A percentile compares a stretch with the other conserved stretches of the same genome.
Conservation (phyloP, 139 green algal species). For the Edaphochlamys debaryana region DNA sequence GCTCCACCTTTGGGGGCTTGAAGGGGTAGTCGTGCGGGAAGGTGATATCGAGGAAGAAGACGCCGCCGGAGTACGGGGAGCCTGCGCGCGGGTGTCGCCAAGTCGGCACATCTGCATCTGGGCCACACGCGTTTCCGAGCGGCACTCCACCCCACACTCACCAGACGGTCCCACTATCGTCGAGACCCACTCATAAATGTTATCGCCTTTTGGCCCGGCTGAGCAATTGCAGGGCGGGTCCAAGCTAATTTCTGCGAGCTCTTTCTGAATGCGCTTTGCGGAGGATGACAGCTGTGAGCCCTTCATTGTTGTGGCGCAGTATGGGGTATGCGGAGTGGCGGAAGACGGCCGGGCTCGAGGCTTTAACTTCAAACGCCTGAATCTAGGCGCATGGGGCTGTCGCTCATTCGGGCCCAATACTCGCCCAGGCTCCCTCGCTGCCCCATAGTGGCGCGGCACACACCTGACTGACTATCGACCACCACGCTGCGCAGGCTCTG, state of each 20-base stretch:
- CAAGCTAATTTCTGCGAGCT: constrained; percentile 94
- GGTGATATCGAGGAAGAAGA: constrained; percentile 97
- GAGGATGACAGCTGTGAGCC: constrained; percentile 53
- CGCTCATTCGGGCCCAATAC: no score
- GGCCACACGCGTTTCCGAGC: no score
- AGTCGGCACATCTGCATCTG: no score
- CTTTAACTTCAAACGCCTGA: no score
- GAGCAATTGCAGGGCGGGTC: constrained; percentile 94
- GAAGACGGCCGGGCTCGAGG: neutral
- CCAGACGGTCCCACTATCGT: constrained; percentile 90
- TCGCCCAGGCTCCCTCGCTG: no score
- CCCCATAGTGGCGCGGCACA: no score
- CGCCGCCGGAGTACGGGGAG: constrained; percentile 88
- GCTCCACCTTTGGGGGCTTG: constrained; percentile 90
- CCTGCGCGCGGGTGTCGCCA: no score
- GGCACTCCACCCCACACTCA: constrained; percentile 39
- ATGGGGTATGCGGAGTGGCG: no score
- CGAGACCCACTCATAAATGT: constrained; percentile 96
- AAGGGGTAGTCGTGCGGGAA: constrained; percentile 98
- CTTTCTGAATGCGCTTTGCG: constrained; percentile 67
- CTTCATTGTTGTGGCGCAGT: constrained; percentile 35
- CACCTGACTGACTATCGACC: no score
- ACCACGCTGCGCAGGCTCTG: no score
- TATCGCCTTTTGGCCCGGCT: constrained; percentile 97
- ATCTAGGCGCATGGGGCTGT: no score